Evolutionary conservation across 2,329 filamentous ascomycete genomes (phyloP).

Genomic region (Mycosphaerella sp.): DNA sequence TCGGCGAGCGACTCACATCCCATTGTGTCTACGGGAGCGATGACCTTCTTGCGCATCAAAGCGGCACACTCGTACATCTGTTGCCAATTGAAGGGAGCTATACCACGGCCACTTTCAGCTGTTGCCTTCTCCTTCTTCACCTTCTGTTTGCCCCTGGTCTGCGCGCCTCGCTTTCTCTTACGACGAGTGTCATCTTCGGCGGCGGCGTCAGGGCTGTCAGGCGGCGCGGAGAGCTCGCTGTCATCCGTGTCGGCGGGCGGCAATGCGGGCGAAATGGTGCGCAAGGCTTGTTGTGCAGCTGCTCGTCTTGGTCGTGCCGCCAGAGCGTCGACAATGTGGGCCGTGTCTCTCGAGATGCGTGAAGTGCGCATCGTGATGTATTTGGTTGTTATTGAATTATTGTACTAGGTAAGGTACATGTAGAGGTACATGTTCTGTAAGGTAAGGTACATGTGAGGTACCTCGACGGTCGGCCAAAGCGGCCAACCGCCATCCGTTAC

Average conservation of each 20-base stretch:
- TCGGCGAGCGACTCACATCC: conserved; percentile 76
- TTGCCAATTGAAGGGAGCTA: conserved; percentile 73
- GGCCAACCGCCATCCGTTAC: no score
- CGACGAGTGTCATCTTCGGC: conserved; percentile 10
- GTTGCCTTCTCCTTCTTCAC: conserved; percentile 15
- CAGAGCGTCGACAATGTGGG: conserved; percentile 20
- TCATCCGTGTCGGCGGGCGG: conserved; percentile 3
- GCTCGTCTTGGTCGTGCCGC: conserved; percentile 12
- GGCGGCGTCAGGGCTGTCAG: conserved; percentile 9
- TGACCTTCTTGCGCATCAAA: conserved; percentile 65
- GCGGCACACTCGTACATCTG: conserved; percentile 70
- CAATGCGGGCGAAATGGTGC: conserved; percentile 12
- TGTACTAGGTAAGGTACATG: no score
- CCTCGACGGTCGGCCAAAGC: no score
- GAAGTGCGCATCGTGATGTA: conserved; percentile 20
- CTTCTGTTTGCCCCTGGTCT: conserved; percentile 12
- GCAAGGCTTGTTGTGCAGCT: conserved; percentile 21
- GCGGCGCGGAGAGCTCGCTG: conserved; percentile 16
- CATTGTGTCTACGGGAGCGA: conserved; percentile 93
- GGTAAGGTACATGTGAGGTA: no score
- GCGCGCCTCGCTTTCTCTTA: conserved; percentile 29
- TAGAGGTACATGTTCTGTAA: no score
- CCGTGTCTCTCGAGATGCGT: conserved; percentile 23
- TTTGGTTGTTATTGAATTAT: background rate
- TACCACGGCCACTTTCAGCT: conserved; percentile 15